Conservation (phyloP, 192 early-diverging fungal species). For the Coemansia sp. region DNA sequence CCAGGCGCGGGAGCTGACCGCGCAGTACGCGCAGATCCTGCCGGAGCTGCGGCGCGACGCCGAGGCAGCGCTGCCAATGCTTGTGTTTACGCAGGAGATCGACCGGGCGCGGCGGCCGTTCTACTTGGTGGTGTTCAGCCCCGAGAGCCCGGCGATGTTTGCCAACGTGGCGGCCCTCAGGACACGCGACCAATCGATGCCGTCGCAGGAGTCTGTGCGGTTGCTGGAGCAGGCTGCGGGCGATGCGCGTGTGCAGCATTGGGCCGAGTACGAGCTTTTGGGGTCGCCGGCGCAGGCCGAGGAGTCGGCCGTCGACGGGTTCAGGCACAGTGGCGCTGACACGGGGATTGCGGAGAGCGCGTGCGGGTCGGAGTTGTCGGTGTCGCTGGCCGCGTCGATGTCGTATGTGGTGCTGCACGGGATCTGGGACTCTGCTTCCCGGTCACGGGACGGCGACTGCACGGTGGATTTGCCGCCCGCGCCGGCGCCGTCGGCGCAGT, state of each 20-base stretch:
- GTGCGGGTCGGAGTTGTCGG: slow-evolving; percentile 2
- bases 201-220: not conserved
- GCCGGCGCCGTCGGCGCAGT: slow-evolving; percentile 38
- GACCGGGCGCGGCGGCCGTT: slow-evolving; percentile 14
- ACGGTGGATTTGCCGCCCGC: slow-evolving; percentile 10
- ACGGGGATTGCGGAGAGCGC: not conserved
- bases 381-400: not conserved
- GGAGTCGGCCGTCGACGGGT: not conserved
- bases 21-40: slow-evolving; percentile 49
- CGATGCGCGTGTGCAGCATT: slow-evolving; percentile 15
- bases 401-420: slow-evolving; percentile 37
- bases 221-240: slow-evolving; percentile 4
- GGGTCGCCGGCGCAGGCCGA: slow-evolving; percentile 23
- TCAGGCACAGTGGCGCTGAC: not conserved
- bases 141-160: slow-evolving; percentile 16
- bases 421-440: slow-evolving; percentile 28
- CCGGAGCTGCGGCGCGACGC: slow-evolving; percentile 13
- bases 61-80: slow-evolving; percentile 25
- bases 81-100: slow-evolving; percentile 24
- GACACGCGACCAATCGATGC: not conserved
- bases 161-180: slow-evolving; percentile 34
- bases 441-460: not conserved
- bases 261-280: slow-evolving; percentile 44
- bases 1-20: slow-evolving; percentile 29
- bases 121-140: slow-evolving; percentile 27